Conservation (phyloP, 2,329 filamentous ascomycete genomes). For the Phaeosphaeria sp. region DNA sequence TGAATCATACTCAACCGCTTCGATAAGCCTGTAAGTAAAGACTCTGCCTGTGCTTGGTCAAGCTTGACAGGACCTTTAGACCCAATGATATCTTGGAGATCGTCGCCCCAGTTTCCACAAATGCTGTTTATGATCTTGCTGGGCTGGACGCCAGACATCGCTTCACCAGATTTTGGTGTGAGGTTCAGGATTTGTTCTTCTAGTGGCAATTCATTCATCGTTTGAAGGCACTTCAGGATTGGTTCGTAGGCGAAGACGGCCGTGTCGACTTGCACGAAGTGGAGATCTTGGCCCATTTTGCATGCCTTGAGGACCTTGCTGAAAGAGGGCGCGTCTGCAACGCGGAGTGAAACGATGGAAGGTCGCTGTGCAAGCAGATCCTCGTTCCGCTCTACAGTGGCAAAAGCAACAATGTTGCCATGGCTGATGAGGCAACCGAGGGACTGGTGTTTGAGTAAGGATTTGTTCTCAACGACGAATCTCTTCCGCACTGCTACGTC, state of each 20-base stretch:
- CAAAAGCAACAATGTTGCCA: constrained; percentile 65
- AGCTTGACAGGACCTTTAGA: constrained; percentile 44
- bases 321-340: constrained; percentile 57
- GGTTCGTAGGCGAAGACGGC: constrained; percentile 74
- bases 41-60: constrained; percentile 63
- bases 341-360: constrained; percentile 60
- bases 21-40: constrained; percentile 62
- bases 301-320: constrained; percentile 52
- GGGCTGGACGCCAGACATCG: constrained; percentile 31
- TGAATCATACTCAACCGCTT: constrained; percentile 68
- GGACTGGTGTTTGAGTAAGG: constrained; percentile 64
- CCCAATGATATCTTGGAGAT: constrained; percentile 28
- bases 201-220: constrained; percentile 63
- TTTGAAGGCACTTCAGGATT: constrained; percentile 65
- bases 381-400: constrained; percentile 61
- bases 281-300: constrained; percentile 37
- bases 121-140: constrained; percentile 34
- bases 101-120: constrained; percentile 9
- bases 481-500: constrained; percentile 48
- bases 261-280: constrained; percentile 68
- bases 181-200: constrained; percentile 58
- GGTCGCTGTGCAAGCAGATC: constrained; percentile 51
- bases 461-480: constrained; percentile 54
- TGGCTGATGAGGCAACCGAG: constrained; percentile 66
- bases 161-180: constrained; percentile 18